Percentiles rank a stretch among this genome's conserved stretches.
phyloP scores from a whole-genome alignment of 768 basidiomycete genomes.

The Chalciporus pseudorubinellus region DNA sequence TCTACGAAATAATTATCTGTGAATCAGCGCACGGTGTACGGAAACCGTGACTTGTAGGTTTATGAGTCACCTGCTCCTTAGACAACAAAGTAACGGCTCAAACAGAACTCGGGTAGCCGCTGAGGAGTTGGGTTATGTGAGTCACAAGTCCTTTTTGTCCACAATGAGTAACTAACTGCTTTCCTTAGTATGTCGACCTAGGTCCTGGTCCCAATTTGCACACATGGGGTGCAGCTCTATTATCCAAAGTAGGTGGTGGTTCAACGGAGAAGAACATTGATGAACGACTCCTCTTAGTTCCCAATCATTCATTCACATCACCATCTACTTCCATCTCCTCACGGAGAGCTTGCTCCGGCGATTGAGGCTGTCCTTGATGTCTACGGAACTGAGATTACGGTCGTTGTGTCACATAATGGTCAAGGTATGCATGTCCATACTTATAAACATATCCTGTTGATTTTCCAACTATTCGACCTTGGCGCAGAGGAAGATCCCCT shows the following conservation, averaged over 20 bases:
- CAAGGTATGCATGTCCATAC: slow-evolving; percentile 58
- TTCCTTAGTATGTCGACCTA: slow-evolving; percentile 72
- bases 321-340: slow-evolving; percentile 82
- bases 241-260: slow-evolving; percentile 60
- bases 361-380: slow-evolving; percentile 84
- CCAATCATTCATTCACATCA: slow-evolving; percentile 86
- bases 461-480: neutral
- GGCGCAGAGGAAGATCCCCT: slow-evolving; percentile 76
- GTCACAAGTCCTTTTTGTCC: slow-evolving; percentile 23
- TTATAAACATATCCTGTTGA: neutral
- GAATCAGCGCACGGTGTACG: slow-evolving; percentile 65
- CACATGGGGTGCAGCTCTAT: slow-evolving; percentile 83
- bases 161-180: slow-evolving; percentile 2
- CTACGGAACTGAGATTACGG: slow-evolving; percentile 73
- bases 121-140: slow-evolving; percentile 79
- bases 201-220: slow-evolving; percentile 87
- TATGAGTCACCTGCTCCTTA: neutral
- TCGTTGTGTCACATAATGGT: slow-evolving; percentile 89
- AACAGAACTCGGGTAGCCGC: slow-evolving; percentile 69
- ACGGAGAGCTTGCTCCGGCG: slow-evolving; percentile 84
- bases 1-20: neutral
- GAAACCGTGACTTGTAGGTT: slow-evolving; percentile 78
- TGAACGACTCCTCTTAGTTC: slow-evolving; percentile 49
- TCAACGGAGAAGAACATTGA: neutral
- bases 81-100: slow-evolving; percentile 1